A percentile compares a stretch with the other conserved stretches of the same genome.
phyloP scores from a whole-genome alignment of 345 rosid genomes.

The Hibiscus syriacus region DNA sequence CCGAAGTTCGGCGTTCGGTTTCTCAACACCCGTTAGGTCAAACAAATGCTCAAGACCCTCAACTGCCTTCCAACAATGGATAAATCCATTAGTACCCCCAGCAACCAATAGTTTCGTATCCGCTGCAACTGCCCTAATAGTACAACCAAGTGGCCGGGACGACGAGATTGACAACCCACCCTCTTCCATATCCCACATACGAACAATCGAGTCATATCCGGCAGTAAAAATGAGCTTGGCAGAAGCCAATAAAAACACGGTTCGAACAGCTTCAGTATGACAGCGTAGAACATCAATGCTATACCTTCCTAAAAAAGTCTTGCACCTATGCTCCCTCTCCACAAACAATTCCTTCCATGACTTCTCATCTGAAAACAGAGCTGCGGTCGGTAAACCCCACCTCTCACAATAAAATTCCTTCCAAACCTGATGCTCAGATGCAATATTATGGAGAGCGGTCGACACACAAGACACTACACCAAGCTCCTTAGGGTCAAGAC shows the following conservation, averaged over 20 bases:
- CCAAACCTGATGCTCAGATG: conserved; percentile 81
- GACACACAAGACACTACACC: conserved; percentile 88
- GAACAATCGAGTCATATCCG: conserved; percentile 73
- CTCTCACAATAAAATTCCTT: conserved; percentile 74
- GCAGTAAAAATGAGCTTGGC: conserved; percentile 78
- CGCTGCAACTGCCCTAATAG: conserved; percentile 72
- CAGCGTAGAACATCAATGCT: conserved; percentile 64
- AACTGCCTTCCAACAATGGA: conserved; percentile 73
- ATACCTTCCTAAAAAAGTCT: conserved; percentile 60
- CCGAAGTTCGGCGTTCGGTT: conserved; percentile 43
- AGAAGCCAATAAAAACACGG: conserved; percentile 66
- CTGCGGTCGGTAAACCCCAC: conserved; percentile 74
- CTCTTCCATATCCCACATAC: conserved; percentile 90
- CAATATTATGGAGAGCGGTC: conserved; percentile 52
- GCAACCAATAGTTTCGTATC: conserved; percentile 75
- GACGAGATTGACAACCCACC: conserved; percentile 64
- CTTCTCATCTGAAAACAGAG: conserved; percentile 40
- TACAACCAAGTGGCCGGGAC: conserved; percentile 75
- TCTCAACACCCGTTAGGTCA: conserved; percentile 49
- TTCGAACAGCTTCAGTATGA: conserved; percentile 77
- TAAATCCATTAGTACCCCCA: conserved; percentile 90
- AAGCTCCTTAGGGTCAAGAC: conserved; percentile 77
- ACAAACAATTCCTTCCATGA: conserved; percentile 86
- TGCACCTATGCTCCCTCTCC: conserved; percentile 86
- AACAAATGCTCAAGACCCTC: conserved; percentile 62